Conservation (phyloP, 192 early-diverging fungal genomes). For the Physocladia obscura region DNA sequence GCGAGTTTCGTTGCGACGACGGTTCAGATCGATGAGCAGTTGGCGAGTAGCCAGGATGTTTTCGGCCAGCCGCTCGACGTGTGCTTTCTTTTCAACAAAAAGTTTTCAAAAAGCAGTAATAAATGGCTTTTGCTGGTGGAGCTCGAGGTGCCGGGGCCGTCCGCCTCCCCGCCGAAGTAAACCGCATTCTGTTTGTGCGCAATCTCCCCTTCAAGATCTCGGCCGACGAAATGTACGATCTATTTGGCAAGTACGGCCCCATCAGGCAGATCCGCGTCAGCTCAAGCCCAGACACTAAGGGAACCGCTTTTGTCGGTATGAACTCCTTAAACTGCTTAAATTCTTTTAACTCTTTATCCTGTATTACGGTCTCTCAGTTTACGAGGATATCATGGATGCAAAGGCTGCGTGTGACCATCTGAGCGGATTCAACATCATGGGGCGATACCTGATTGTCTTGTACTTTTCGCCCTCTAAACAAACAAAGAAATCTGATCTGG, state of each 20-base stretch:
- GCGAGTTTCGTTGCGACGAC: slow-evolving; percentile 39
- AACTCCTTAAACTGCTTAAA: too few relatives aligned
- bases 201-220: slow-evolving; percentile 98
- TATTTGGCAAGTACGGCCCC: slow-evolving; percentile 95
- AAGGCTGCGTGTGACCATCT: slow-evolving; percentile 96
- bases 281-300: slow-evolving; percentile 79
- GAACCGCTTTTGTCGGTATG: slow-evolving; percentile 86
- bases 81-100: too few relatives aligned
- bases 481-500: slow-evolving; percentile 76
- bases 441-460: slow-evolving; percentile 88
- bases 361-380: too few relatives aligned
- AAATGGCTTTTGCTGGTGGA: slow-evolving; percentile 29
- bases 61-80: slow-evolving; percentile 36
- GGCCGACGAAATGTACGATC: slow-evolving; percentile 93
- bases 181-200: slow-evolving; percentile 89
- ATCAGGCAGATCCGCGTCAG: slow-evolving; percentile 93
- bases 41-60: slow-evolving; percentile 37
- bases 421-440: slow-evolving; percentile 92
- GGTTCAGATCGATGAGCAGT: slow-evolving; percentile 39
- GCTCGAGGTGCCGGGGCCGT: slow-evolving; percentile 37
- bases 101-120: too few relatives aligned
- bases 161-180: slow-evolving; percentile 89
- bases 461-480: slow-evolving; percentile 85
- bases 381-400: slow-evolving; percentile 97
- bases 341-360: background rate